Base-by-base conservation (phyloP, 495 filamentous ascomycete genomes). In the Talaromyces ruber region DNA sequence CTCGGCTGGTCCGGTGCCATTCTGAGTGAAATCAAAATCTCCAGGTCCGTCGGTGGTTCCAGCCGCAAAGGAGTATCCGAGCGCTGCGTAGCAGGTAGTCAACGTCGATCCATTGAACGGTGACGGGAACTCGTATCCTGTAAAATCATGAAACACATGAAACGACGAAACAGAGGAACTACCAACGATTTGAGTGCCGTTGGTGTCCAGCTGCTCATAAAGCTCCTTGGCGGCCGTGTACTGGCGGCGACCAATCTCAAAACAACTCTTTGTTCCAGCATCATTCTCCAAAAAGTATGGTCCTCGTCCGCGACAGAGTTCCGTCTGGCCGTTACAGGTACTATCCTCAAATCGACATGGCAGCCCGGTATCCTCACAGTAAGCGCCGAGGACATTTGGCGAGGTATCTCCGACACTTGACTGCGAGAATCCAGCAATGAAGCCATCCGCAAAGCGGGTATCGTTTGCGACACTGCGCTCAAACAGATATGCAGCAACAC, bases 11-110 rank as follows among this genome's bases (percentile, higher is more conserved):
- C 85, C 84, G 11, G 85, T 87, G 58, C 85, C 78, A 65, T 93
- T 92, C 69, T 98, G 94, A 22, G 88, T 96, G 69, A 97, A 97
- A 74, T 98, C 93, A 68, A 97, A 97, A 3, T 84, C 86, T 0
- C 94, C 94, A 0, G 93, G 93, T 8, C 94, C 91, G 70, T 98
- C 94, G 1, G 91, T 92, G 1, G 94, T 98, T 6, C 94, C 94
- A 9, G 90, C 94, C 14, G 94, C 94, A 72, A 98, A 98, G 2
- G 89, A 92, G 64, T 93, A 96, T 22, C 94, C 94, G 39, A 98
- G 72, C 0, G 93, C 94, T n/a, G 94, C 94, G 9, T 92, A 86
- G 66, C 94, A 97, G 9, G 93, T 96, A 22, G 70, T 79, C 16
- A 87, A 83, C 22, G 72, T 79, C 9, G 85, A 87, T 50, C 89